Evolutionary conservation across 768 basidiomycete genomes (phyloP), one percentile per base, ranked within the genome.

Genomic region (Cystofilobasidium ferigula): DNA sequence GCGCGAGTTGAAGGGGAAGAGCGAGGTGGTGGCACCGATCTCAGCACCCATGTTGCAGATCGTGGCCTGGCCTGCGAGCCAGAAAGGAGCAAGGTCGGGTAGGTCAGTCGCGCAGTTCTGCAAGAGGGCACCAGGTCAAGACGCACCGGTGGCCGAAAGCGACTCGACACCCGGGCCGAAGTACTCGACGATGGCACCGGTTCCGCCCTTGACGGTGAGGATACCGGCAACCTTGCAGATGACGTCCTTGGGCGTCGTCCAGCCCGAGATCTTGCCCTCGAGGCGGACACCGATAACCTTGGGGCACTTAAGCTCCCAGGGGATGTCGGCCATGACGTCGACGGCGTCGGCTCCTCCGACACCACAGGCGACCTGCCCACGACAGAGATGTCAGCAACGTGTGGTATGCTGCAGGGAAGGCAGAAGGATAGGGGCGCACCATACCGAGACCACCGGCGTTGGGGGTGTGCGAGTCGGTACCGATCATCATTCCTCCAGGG

Each of bases 21-120:
- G 79, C 22, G 94, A 97, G 26, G 95, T 98, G 13, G 95, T 99
- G 42, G 95, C 95, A 76, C 94, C 94, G 73, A 98, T 97, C 79
- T 99, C 94, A 71, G 94, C 94, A 82, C 94, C 94, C 94, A 98
- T 98, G 84, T 97, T 98, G 78, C 94, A 97, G 73, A 98, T 94
- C 45, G 61, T 62, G 51, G 51, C 51, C 51, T 54, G 51, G 26
- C 51, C 61, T 61, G 26, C 18, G 47, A n/a, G 30, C 8, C 9
- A 45, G 28, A 32, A 48, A 61, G 47, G n/a, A 20, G 40, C 10
- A 43, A 26, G 28, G 58, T 20, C 13, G 60, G 10, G 0, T 9
- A n/a, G 8, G 60, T 32, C 13, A 48, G 45, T 28, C 16, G 22
- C 7, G 32, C 47, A n/a, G 24, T 3, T 42, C 14, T 3, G 40